Percentiles rank a stretch among this genome's conserved stretches.
Evolutionary conservation across 2,329 filamentous ascomycete genomes (phyloP).

Genomic region (Xylariales sp.): DNA sequence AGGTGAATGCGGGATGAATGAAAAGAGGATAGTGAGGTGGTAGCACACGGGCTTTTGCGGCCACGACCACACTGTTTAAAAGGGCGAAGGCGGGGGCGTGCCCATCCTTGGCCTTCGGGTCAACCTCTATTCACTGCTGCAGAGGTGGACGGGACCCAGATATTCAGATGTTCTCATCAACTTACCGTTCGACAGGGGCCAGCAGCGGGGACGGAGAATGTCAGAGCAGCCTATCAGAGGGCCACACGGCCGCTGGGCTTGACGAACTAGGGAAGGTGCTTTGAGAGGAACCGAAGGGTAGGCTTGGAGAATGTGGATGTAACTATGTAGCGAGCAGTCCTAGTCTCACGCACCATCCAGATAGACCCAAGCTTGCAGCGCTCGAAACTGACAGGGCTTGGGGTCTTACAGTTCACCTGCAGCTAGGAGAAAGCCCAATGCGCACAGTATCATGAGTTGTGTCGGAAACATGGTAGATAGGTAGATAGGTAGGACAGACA

Average conservation of each 20-base stretch:
- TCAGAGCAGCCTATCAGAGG: constrained; percentile 1
- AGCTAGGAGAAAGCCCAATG: too few relatives aligned
- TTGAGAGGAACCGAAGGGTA: neutral
- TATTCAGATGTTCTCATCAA: neutral
- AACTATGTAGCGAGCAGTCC: neutral
- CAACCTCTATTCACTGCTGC: neutral
- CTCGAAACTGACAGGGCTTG: neutral
- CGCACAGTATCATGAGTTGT: too few relatives aligned
- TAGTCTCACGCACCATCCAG: neutral
- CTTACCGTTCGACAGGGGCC: neutral
- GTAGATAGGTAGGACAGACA: too few relatives aligned
- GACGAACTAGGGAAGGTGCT: constrained; percentile 9
- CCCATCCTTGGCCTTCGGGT: neutral
- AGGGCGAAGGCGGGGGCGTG: constrained; percentile 20
- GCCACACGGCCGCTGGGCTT: neutral
- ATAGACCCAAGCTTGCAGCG: neutral
- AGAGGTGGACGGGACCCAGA: neutral
- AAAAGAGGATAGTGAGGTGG: constrained; percentile 48
- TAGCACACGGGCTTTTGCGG: constrained; percentile 40
- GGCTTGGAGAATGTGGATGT: neutral
- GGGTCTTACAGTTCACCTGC: constrained; percentile 3
- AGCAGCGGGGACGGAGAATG: neutral
- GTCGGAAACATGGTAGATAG: too few relatives aligned
- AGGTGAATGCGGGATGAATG: constrained; percentile 43
- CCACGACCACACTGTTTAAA: constrained; percentile 36